These are phyloP conservation scores for Terfezia boudieri DNA, from an alignment of 495 filamentous ascomycete species.

Conservation along the genomic window DNA sequence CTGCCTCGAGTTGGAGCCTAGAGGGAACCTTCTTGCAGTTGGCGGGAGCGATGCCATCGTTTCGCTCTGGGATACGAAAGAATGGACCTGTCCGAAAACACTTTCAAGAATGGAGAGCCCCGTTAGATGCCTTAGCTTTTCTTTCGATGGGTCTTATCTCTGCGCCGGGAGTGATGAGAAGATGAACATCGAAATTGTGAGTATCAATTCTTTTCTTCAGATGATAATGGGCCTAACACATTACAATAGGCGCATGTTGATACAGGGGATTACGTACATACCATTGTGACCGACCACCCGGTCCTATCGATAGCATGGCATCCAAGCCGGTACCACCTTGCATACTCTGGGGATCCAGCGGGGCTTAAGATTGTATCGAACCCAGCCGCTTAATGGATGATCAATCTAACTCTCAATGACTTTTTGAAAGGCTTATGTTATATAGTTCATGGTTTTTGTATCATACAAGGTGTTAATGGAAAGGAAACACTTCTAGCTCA, in stretches of 20 bases:
- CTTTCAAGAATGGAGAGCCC: constrained; percentile 54
- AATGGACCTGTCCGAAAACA: constrained; percentile 75
- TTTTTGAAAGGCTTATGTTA: too few species aligned
- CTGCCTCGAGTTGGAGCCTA: constrained; percentile 16
- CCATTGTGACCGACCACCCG: constrained; percentile 42
- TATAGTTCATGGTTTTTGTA: too few species aligned
- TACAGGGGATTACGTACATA: constrained; percentile 66
- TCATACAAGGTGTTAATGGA: too few species aligned
- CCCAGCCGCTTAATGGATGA: too few species aligned
- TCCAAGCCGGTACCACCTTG: constrained; percentile 68
- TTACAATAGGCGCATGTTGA: constrained; percentile 54
- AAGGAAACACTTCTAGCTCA: too few species aligned
- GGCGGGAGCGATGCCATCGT: constrained; percentile 80
- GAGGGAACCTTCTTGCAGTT: constrained; percentile 45
- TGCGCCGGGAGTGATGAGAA: constrained; percentile 82
- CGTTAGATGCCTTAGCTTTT: constrained; percentile 51
- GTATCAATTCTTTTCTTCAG: constrained; percentile 2
- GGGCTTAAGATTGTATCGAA: constrained; percentile 55
- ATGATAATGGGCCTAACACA: not conserved
- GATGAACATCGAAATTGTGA: constrained; percentile 48
- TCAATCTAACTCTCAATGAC: too few species aligned
- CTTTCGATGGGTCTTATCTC: constrained; percentile 34
- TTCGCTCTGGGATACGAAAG: constrained; percentile 72
- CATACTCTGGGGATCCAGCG: constrained; percentile 63
- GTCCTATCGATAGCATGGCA: constrained; percentile 68